Evolutionary conservation across 1,284 basidiomycete genomes (phyloP).

Genomic region (Sanghuangporus weigelae): DNA sequence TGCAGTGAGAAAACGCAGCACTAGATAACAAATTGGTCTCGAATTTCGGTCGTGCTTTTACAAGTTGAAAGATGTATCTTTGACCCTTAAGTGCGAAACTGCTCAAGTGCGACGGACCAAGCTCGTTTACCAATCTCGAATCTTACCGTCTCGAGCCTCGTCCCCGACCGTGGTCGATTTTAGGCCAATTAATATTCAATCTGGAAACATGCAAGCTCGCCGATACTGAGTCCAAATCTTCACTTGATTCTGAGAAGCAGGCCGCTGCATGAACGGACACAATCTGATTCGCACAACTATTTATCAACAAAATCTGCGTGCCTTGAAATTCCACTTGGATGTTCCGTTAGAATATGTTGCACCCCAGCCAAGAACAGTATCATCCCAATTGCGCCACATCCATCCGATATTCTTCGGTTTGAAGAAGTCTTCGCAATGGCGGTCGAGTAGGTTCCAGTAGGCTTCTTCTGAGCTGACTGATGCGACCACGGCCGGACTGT

Average conservation of each 20-base stretch:
- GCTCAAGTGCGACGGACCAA: too few species aligned
- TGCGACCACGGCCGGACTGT: slow-evolving; percentile 14
- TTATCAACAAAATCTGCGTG: slow-evolving; percentile 11
- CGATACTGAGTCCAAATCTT: too few species aligned
- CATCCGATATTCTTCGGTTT: slow-evolving; percentile 18
- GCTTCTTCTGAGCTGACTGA: slow-evolving; percentile 14
- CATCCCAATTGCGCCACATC: slow-evolving; percentile 20
- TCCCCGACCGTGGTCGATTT: too few species aligned
- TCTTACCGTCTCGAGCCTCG: too few species aligned
- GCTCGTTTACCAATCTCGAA: too few species aligned
- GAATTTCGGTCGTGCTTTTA: too few species aligned
- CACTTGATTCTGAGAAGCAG: not conserved
- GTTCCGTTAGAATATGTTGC: slow-evolving; percentile 5
- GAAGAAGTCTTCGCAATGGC: slow-evolving; percentile 18
- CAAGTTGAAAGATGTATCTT: too few species aligned
- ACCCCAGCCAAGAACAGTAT: slow-evolving; percentile 15
- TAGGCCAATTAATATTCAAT: not conserved
- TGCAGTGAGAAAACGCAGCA: too few species aligned
- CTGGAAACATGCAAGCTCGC: too few species aligned
- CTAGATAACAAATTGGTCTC: too few species aligned
- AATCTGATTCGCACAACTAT: too few species aligned
- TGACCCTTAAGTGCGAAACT: too few species aligned
- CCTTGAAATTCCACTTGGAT: slow-evolving; percentile 14
- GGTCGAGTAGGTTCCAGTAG: slow-evolving; percentile 17
- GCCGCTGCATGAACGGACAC: not conserved